Percentiles rank a stretch among this genome's conserved stretches.
phyloP scores from a whole-genome alignment of 176 grass and related monocot genomes.

The Luzula sylvatica region DNA sequence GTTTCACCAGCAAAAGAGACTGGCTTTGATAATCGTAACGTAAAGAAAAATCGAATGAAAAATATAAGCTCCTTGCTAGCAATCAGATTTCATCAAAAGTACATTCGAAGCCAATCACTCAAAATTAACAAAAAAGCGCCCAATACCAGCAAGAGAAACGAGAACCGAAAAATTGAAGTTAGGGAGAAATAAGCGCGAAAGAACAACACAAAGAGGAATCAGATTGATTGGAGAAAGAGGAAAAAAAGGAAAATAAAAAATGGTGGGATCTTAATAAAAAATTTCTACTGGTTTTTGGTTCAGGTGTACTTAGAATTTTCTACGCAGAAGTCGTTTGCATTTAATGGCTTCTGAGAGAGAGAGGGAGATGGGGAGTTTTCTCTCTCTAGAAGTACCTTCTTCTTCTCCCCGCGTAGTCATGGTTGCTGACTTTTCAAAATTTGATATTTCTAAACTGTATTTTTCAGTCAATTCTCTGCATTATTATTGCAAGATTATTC shows the following conservation, averaged over 20 bases:
- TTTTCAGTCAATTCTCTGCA: neutral
- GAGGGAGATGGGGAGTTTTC: neutral
- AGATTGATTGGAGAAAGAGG: neutral
- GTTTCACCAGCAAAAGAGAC: neutral
- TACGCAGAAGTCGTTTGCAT: neutral
- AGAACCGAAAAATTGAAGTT: neutral
- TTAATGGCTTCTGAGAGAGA: neutral
- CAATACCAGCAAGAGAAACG: neutral
- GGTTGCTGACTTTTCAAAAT: conserved; percentile 47
- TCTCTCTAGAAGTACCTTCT: neutral
- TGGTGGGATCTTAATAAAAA: neutral
- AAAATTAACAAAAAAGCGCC: neutral
- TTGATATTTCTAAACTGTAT: neutral
- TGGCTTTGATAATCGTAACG: too few relatives aligned
- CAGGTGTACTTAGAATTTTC: conserved; percentile 5
- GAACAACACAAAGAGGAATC: neutral
- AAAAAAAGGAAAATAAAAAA: neutral
- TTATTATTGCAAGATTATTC: neutral
- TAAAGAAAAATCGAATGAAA: neutral
- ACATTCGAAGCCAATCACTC: neutral
- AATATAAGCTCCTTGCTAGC: neutral
- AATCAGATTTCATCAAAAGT: neutral
- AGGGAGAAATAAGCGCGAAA: neutral
- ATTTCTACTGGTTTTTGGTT: neutral
- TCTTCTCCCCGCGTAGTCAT: conserved; percentile 30